Evolutionary conservation across 768 basidiomycete species (phyloP), one percentile per base, ranked within the genome.

Genomic region (Amylocystis lapponica): DNA sequence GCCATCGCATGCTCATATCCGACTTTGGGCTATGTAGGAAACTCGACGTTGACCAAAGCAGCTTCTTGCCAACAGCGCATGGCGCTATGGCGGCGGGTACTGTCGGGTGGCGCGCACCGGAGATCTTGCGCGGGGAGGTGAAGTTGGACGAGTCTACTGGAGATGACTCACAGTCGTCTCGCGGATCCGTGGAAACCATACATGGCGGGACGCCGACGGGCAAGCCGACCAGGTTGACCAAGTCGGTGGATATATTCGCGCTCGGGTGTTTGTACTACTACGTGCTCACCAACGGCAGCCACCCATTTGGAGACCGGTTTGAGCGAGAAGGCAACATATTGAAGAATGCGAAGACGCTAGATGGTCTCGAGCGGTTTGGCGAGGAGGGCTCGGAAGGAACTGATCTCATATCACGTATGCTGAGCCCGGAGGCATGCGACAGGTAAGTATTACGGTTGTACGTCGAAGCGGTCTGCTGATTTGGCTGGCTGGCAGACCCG

Each of bases 11-110:
- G 90, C 67, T 94, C 47, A 94, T 93, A 45, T 96, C 93, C 1
- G 96, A 99, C 65, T 98, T 99, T 60, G 96, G 96, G 27, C 72
- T 99, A 38, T 97, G 95, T 61, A 94, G 94, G 63, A 92, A 88
- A 61, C 73, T 98, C 34, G 94, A 97, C 51, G 69, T 89, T 27
- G 96, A 97, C 64, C 94, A 98, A 73, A 94, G 92, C 39, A 93
- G 90, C 56, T 98, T 98, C 63, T 67, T 92, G 51, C 95, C 94
- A 1, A 97, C 95, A 0, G 80, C 81, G 13, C 86, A 94, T 56
- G 91, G 95, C 5, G 78, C 85, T 25, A 79, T 88, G 68, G 89
- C 79, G 17, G 92, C 89, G 9, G 96, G 96, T 12, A 95, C 94
- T 1, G 85, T 94, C 16, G 96, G 96, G 1, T 99, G 96, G 91